Evolutionary conservation across 2,329 filamentous ascomycete species (phyloP).

Genomic region (Diaporthe helianthi): DNA sequence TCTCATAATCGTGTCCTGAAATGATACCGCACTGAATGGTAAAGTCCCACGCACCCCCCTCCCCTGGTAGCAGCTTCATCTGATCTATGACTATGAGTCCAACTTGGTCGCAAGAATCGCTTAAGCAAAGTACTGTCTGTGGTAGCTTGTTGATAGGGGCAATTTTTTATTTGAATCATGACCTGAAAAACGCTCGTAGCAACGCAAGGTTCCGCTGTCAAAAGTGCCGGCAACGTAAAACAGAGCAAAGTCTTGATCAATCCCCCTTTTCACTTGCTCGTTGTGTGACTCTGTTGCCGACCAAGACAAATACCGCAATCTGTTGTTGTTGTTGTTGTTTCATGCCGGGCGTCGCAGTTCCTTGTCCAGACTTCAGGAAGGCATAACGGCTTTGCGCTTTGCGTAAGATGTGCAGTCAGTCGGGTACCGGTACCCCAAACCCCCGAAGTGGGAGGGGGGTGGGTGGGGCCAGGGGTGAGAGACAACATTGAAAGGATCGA

Average conservation of each 20-base stretch:
- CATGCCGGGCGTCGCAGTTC: conserved; percentile 1
- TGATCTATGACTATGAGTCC: neutral
- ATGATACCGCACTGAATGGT: neutral
- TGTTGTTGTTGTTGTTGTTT: no score
- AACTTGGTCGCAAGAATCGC: neutral
- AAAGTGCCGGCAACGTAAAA: neutral
- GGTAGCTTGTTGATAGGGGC: neutral
- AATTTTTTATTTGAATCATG: neutral
- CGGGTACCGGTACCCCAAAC: neutral
- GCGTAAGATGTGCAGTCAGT: neutral
- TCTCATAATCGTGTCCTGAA: neutral
- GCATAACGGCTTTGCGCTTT: neutral
- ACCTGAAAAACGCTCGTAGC: neutral
- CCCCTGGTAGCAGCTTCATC: neutral
- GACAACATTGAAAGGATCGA: neutral
- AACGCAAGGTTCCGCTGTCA: neutral
- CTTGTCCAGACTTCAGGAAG: neutral
- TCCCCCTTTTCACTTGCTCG: neutral
- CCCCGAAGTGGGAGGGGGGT: neutral
- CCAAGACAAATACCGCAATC: neutral
- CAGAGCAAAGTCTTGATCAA: neutral
- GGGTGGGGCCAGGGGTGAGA: no score
- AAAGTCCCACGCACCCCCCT: neutral
- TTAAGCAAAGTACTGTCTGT: neutral
- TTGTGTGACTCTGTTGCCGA: neutral